Evolutionary conservation across 306 rosid species (phyloP), one percentile per base, ranked within the genome.

Genomic region (Quercus aquifolioides): DNA sequence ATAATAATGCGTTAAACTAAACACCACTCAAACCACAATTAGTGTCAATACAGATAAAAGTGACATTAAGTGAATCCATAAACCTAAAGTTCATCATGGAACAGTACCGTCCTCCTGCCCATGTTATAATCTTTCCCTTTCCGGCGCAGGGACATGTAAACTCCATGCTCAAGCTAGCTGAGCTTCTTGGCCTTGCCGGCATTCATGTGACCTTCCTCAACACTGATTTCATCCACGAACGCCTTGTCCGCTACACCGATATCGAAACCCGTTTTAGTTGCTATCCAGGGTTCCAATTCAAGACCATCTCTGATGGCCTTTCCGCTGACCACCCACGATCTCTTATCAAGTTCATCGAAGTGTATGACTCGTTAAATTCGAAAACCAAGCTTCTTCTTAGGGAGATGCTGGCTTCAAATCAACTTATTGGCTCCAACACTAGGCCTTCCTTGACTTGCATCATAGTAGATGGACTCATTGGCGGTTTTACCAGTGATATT

Each of bases 141-240:
- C 83, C 89, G 43, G 70, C 73, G 0, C 86, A 84, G 15, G 92
- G 88, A 46, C 89, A 86, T 67, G 85, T 90, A 3, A 78, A 71
- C 21, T 69, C 89, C 74, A 90, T 85, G 90, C 88, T 88, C 7
- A 85, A 81, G 26, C 81, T 90, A 1, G 92, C 89, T 0, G 83
- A 90, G 82, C 87, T 90, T 72, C 85, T 90, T 1, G 67, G 65
- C 13, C 73, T 84, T 5, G 23, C 64, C 4, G 23, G 69, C 49
- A 11, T 90, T 56, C 83, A 77, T 5, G 73, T 88, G 30, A 90
- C 89, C 25, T 85, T 88, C 49, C 86, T 90, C 73, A 88, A 79
- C 84, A 86, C 86, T 7, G 55, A 81, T 2, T 57, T 57, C 54
- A 69, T 74, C 46, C 87, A 88, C 79, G 51, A 73, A 5, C 70